A percentile compares a stretch with the other conserved stretches of the same genome.
phyloP scores from a whole-genome alignment of 2,329 filamentous ascomycete genomes.

The Fusarium pilosicola region DNA sequence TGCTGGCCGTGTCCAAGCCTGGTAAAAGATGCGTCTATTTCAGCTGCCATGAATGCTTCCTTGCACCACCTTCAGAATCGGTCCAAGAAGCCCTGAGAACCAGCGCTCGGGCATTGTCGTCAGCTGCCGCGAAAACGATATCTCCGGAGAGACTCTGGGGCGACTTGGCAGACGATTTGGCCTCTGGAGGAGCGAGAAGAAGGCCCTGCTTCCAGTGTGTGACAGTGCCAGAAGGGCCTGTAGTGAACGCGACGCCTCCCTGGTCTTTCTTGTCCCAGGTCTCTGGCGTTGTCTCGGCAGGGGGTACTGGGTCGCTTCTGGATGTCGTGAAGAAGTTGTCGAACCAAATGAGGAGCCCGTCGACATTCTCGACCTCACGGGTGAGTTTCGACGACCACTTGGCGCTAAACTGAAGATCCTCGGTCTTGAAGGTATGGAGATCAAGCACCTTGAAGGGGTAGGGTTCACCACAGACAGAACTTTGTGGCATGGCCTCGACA shows the following conservation, averaged over 20 bases:
- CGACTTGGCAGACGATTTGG: constrained; percentile 56
- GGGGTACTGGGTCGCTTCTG: constrained; percentile 59
- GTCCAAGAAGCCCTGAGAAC: constrained; percentile 73
- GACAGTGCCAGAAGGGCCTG: constrained; percentile 77
- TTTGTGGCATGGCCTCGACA: constrained; percentile 74
- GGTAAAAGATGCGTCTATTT: constrained; percentile 46
- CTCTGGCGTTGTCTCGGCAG: constrained; percentile 65
- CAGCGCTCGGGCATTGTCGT: constrained; percentile 75
- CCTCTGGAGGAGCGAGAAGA: constrained; percentile 72
- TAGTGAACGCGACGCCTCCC: constrained; percentile 85
- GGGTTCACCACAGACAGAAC: constrained; percentile 67
- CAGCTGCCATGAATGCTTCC: constrained; percentile 62
- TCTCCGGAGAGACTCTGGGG: constrained; percentile 71
- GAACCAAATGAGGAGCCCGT: constrained; percentile 93
- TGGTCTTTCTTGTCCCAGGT: constrained; percentile 67
- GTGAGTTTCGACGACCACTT: constrained; percentile 71
- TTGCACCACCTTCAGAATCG: constrained; percentile 53
- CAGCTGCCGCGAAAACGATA: constrained; percentile 75
- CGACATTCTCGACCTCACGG: constrained; percentile 73
- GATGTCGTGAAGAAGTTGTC: constrained; percentile 88
- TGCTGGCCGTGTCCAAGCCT: background rate
- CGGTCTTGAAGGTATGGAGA: constrained; percentile 75
- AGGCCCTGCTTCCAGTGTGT: constrained; percentile 95
- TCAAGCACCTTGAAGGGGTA: constrained; percentile 79
- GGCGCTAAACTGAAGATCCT: constrained; percentile 80